These are phyloP conservation scores for Xylaria acuta DNA, from an alignment of 495 filamentous ascomycete genomes.

Conservation along the genomic window DNA sequence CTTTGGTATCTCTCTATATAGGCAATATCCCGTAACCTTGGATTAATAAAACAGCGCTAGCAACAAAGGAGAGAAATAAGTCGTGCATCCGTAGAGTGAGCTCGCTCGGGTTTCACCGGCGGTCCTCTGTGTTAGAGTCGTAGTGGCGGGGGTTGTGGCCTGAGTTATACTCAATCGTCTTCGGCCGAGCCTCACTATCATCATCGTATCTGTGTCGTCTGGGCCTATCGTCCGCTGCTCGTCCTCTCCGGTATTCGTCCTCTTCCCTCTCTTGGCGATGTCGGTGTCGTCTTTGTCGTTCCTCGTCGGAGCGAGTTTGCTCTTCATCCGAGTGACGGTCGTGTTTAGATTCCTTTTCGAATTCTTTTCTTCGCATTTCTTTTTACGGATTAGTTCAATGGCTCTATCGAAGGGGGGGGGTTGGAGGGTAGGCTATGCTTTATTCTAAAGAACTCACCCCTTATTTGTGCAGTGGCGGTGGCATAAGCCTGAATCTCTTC, in stretches of 20 bases:
- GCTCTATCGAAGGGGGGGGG: not conserved
- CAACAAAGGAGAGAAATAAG: slow-evolving; percentile 17
- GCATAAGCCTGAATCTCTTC: slow-evolving; percentile 85
- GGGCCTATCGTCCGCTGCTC: slow-evolving; percentile 35
- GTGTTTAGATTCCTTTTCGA: slow-evolving; percentile 39
- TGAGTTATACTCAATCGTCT: slow-evolving; percentile 36
- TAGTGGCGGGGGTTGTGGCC: slow-evolving; percentile 31
- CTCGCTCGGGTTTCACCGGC: slow-evolving; percentile 25
- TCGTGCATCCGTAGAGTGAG: slow-evolving; percentile 14
- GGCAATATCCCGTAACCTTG: not conserved
- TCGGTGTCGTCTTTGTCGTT: slow-evolving; percentile 35
- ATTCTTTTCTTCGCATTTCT: slow-evolving; percentile 49
- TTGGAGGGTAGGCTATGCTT: not conserved
- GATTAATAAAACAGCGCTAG: slow-evolving; percentile 15
- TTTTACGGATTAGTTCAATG: slow-evolving; percentile 15
- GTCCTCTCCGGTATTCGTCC: slow-evolving; percentile 41
- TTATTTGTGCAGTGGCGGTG: slow-evolving; percentile 72
- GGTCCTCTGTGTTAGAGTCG: slow-evolving; percentile 32
- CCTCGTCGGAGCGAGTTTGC: slow-evolving; percentile 41
- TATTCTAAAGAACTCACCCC: slow-evolving; percentile 62
- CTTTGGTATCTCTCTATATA: slow-evolving; percentile 33
- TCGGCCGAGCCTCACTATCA: slow-evolving; percentile 29
- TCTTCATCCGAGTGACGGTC: slow-evolving; percentile 36
- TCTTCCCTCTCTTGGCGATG: slow-evolving; percentile 43
- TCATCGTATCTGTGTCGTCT: slow-evolving; percentile 36